Percentiles rank a stretch among this genome's conserved stretches.
phyloP scores from a whole-genome alignment of 768 basidiomycete genomes.

The Trametes cingulata region DNA sequence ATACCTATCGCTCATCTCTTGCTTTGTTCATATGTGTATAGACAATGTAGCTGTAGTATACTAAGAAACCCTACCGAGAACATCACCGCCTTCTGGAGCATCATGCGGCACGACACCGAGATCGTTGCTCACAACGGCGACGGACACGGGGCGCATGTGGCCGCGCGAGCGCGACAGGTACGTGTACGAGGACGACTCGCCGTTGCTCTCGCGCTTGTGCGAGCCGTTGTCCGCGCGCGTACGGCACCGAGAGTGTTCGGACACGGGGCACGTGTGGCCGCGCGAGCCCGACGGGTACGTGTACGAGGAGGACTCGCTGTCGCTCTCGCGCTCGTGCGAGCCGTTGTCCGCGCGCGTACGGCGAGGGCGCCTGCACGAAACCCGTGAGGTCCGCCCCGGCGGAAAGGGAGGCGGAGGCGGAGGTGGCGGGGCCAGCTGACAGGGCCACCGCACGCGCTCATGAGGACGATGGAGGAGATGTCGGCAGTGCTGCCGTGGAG shows the following conservation, averaged over 20 bases:
- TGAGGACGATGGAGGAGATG: conserved; percentile 56
- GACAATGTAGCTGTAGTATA: too few relatives aligned
- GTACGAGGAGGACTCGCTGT: conserved; percentile 51
- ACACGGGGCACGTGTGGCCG: conserved; percentile 12
- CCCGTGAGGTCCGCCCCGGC: conserved; percentile 47
- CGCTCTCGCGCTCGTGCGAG: conserved; percentile 39
- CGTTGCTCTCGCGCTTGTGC: conserved; percentile 43
- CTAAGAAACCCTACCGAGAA: too few relatives aligned
- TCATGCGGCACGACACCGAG: too few relatives aligned
- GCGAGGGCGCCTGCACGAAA: conserved; percentile 30
- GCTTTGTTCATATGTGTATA: too few relatives aligned
- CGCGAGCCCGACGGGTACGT: conserved; percentile 38
- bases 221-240: conserved; percentile 52
- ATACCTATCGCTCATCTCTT: too few relatives aligned
- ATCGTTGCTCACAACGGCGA: too few relatives aligned
- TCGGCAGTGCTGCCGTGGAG: conserved; percentile 76
- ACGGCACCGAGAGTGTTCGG: too few relatives aligned
- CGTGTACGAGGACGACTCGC: conserved; percentile 46
- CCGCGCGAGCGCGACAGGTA: conserved; percentile 37
- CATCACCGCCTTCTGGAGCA: too few relatives aligned
- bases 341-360: conserved; percentile 54
- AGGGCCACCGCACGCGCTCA: conserved; percentile 34
- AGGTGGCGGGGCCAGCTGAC: conserved; percentile 52
- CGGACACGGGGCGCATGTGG: conserved; percentile 30
- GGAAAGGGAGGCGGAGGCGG: conserved; percentile 46